These are phyloP conservation scores for Solanum medicagineum DNA, from an alignment of 257 asterid genomes.

Conservation along the genomic window DNA sequence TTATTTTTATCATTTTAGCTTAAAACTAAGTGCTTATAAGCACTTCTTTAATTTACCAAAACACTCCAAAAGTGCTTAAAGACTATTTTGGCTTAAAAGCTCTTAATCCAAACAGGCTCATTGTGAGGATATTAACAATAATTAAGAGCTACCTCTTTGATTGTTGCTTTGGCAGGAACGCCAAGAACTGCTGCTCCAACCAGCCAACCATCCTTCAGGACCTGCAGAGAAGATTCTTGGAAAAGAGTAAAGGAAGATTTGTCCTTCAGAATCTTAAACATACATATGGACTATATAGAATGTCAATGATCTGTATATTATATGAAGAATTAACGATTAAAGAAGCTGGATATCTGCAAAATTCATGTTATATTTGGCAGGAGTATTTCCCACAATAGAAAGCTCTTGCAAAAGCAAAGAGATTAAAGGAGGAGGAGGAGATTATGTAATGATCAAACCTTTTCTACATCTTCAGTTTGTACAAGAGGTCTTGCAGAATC, in stretches of 20 bases:
- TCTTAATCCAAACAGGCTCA: too few species aligned
- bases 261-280: background rate
- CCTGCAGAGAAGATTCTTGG: slow-evolving; percentile 34
- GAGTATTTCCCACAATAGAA: background rate
- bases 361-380: background rate
- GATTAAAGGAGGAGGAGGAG: background rate
- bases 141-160: slow-evolving; percentile 58
- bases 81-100: too few species aligned
- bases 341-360: background rate
- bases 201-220: slow-evolving; percentile 65
- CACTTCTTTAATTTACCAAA: too few species aligned
- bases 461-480: slow-evolving; percentile 47
- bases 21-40: too few species aligned
- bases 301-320: background rate
- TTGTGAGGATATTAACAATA: background rate
- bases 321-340: background rate
- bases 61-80: too few species aligned
- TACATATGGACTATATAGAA: background rate
- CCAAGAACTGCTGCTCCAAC: slow-evolving; percentile 98
- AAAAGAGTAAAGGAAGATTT: background rate
- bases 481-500: slow-evolving; percentile 98
- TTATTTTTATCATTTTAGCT: too few species aligned
- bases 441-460: slow-evolving; percentile 32
- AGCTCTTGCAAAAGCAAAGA: background rate
- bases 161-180: slow-evolving; percentile 93